Base-by-base conservation (phyloP, 768 basidiomycete genomes). In the Hemileccinum impolitum region DNA sequence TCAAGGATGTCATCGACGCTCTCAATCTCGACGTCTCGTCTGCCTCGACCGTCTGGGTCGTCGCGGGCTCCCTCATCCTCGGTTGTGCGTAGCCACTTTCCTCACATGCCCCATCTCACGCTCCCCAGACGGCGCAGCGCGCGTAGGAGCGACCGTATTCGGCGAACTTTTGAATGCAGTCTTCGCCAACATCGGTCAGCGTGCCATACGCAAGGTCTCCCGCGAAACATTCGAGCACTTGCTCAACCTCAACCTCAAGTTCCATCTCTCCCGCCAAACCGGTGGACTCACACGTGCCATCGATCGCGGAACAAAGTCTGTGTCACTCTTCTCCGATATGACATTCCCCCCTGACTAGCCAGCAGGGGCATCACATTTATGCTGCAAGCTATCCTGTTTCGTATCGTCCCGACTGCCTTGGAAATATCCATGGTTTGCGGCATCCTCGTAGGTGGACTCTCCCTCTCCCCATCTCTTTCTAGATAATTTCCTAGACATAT, bases 361-460 rank as follows among this genome's bases (percentile, higher is more conserved):
- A 1, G 25, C 59, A 97, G 94, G 69, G 96, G 96, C 32, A 98
- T 99, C 51, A 90, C 93, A 0, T 99, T 99, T 69, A 79, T 98
- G 21, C 72, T 99, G 5, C 90, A 91, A 53, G 89, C 95, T 1
- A 83, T 98, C 35, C 77, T 98, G 8, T 98, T 98, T 65, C 88
- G 96, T 15, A 90, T 99, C 39, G 87, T 87, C 0, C 96, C 96
- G 0, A 99, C 96, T 0, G 96, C 95, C 1, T 71, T 99, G 44
- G 96, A 98, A 66, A 96, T 98, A 55, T 80, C 85, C 3, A 85
- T 99, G 76, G 96, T 99, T 37, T 98, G 94, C 71, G 95, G 94
- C 43, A 99, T 99, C 52, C 69, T 99, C 69, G 94, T 94, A 59
- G 19, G 87, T 67, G 43, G 21, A 6, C 8, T 21, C 34, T 23